A percentile compares a stretch with the other conserved stretches of the same genome.
Conservation (phyloP, 2,329 filamentous ascomycete genomes). For the Zymoseptoria crescenta region DNA sequence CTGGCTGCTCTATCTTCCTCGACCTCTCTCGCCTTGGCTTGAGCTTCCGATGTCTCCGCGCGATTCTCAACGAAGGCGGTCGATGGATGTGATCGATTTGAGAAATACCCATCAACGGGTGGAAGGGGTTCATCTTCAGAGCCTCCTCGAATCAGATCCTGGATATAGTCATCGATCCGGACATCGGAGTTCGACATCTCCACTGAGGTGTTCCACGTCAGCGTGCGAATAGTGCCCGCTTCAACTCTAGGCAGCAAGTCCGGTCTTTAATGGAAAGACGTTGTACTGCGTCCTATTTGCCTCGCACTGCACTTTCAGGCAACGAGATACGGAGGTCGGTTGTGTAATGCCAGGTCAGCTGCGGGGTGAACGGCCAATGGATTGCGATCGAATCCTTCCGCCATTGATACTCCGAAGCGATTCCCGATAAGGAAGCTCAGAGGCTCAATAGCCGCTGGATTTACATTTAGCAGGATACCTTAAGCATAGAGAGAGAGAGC, state of each 20-base stretch:
- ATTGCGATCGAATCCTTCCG: background rate
- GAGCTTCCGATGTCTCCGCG: slow-evolving; percentile 8
- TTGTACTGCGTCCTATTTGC: background rate
- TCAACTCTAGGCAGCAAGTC: background rate
- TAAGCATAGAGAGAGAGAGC: background rate
- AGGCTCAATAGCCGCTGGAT: background rate
- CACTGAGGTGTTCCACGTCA: background rate
- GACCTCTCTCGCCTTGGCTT: slow-evolving; percentile 17
- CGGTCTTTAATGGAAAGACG: background rate
- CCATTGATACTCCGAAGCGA: background rate
- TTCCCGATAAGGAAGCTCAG: background rate
- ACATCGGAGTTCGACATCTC: slow-evolving; percentile 5
- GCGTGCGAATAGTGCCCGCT: no score
- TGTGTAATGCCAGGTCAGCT: background rate
- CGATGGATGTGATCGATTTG: slow-evolving; percentile 10
- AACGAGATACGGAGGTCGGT: background rate
- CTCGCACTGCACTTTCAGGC: background rate
- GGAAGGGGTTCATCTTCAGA: slow-evolving; percentile 12
- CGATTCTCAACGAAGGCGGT: slow-evolving; percentile 15
- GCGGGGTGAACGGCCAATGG: background rate
- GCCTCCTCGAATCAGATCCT: slow-evolving; percentile 8
- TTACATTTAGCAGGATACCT: no score
- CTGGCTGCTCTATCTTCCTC: slow-evolving; percentile 4
- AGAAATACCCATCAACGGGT: slow-evolving; percentile 22
- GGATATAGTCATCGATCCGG: slow-evolving; percentile 8